Percentiles rank a stretch among this genome's conserved stretches.
phyloP scores from a whole-genome alignment of 352 stramenopile genomes.

The Phytophthora pseudosyringae region DNA sequence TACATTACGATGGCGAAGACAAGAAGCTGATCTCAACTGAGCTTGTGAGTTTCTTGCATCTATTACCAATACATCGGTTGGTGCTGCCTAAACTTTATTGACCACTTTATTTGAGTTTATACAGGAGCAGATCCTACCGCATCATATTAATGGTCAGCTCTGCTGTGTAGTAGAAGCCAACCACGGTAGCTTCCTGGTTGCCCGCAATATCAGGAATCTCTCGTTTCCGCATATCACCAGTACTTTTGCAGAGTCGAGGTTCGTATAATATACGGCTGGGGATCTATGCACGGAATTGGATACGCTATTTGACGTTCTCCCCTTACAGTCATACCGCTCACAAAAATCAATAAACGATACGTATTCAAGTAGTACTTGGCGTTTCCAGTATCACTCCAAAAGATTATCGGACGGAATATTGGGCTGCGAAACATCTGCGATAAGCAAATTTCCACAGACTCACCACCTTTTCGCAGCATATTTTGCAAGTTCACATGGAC shows the following conservation, averaged over 20 bases:
- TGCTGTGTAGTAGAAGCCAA: conserved; percentile 20
- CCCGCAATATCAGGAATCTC: conserved; percentile 9
- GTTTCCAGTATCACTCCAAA: conserved; percentile 22
- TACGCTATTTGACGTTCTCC: background rate
- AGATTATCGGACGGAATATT: background rate
- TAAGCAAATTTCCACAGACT: conserved; percentile 3
- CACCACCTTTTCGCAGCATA: background rate
- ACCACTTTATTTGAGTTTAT: too few relatives aligned
- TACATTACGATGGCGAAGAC: too few relatives aligned
- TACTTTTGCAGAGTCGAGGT: background rate
- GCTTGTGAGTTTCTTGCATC: too few relatives aligned
- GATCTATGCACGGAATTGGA: background rate
- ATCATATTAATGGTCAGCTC: too few relatives aligned
- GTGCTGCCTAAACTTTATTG: too few relatives aligned
- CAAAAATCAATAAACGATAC: conserved; percentile 21
- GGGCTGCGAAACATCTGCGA: background rate
- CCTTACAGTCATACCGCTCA: conserved; percentile 6
- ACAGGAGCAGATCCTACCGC: too few relatives aligned
- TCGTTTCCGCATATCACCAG: conserved; percentile 17
- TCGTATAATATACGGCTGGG: background rate
- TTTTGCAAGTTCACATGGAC: conserved; percentile 5
- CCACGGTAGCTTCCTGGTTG: background rate
- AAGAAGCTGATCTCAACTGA: too few relatives aligned
- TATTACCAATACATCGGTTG: too few relatives aligned
- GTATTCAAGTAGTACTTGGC: background rate